Percentiles rank a stretch among this genome's conserved stretches.
Evolutionary conservation across 306 rosid species (phyloP).

Genomic region (Cicer pinnatifidum): DNA sequence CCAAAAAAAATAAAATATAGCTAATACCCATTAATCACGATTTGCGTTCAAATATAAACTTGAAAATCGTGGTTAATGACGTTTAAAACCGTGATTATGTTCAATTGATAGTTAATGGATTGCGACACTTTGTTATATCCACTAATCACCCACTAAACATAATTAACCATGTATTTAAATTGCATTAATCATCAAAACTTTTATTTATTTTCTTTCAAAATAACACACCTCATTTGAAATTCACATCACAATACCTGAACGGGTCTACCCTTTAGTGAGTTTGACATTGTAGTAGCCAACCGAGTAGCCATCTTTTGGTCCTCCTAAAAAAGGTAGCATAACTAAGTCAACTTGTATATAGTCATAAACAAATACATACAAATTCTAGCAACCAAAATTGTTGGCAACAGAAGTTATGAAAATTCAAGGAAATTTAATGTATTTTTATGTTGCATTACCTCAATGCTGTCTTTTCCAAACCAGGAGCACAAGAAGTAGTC

Average conservation of each 20-base stretch:
- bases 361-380: conserved; percentile 13
- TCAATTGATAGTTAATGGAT: too few species aligned
- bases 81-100: too few species aligned
- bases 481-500: conserved; percentile 94
- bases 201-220: too few species aligned
- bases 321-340: conserved; percentile 61
- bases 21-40: too few species aligned
- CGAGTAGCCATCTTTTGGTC: conserved; percentile 89
- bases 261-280: conserved; percentile 97
- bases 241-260: conserved; percentile 73
- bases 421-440: conserved; percentile 7
- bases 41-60: too few species aligned
- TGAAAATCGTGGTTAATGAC: too few species aligned
- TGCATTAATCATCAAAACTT: too few species aligned
- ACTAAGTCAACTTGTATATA: conserved; percentile 38
- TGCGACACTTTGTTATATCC: too few species aligned
- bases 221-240: conserved; percentile 5
- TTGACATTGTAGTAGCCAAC: conserved; percentile 85
- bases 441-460: conserved; percentile 55
- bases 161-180: too few species aligned
- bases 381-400: conserved; percentile 3
- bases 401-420: conserved; percentile 23
- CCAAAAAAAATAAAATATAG: too few species aligned
- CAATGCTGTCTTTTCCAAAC: conserved; percentile 91
- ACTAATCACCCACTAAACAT: too few species aligned